Evolutionary conservation across 768 basidiomycete genomes (phyloP), one percentile per base, ranked within the genome.

Genomic region (Kockovaella imperatae): DNA sequence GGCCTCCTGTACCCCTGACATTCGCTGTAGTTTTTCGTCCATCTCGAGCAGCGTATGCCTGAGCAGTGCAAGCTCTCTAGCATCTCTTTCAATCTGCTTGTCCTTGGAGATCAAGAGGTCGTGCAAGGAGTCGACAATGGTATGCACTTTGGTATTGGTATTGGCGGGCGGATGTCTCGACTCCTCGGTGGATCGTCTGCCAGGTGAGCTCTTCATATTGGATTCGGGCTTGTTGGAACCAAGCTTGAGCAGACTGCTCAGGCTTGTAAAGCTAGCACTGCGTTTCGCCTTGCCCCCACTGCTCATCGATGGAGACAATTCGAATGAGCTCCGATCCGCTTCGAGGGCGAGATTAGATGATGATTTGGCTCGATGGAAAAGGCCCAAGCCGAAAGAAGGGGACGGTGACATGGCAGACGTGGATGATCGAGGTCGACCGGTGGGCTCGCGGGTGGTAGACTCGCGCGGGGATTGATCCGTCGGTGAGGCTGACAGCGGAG

Each of bases 21-120:
- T 35, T 32, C 38, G 36, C 20, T 56, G 57, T 4, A 61, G 45
- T 38, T 64, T 64, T n/a, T 64, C 62, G 44, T 64, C 59, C 62
- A 64, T 56, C 45, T 64, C 62, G 25, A 64, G 35, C 5, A 64
- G 36, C 6, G 62, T 60, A 34, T 58, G 57, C 6, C 62, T 54
- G 24, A 64, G 59, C 2, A 64, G 36, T 14, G 59, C 62, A 2
- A 64, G 43, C 50, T 64, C 62, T 15, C 57, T 46, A n/a, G 62
- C 62, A 41, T 64, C 62, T 18, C 59, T 40, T 43, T 64, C 62
- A 30, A 64, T 64, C 48, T 64, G 62, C 29, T 60, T 58, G 38
- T 64, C 62, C 47, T 64, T 64, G 21, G 54, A 53, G 15, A 57
- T 45, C 4, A 64, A 50, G 4, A 64, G 54, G 44, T 64, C 62